These are phyloP conservation scores for Pseudomonodictys pantanalensis DNA, from an alignment of 495 filamentous ascomycete genomes.

Conservation along the genomic window DNA sequence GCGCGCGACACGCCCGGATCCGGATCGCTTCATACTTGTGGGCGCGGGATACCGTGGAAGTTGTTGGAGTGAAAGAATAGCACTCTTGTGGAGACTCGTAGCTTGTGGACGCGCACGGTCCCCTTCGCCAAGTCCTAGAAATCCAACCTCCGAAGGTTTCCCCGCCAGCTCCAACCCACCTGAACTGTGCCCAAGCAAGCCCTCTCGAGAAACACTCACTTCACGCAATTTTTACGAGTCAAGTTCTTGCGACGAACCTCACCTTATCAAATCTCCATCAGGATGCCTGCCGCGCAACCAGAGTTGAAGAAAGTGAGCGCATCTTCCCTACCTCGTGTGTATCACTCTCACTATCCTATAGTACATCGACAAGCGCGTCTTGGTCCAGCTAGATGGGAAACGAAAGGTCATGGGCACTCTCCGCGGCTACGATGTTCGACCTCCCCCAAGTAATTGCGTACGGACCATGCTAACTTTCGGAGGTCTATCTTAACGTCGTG, in stretches of 20 bases:
- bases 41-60: not conserved
- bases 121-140: not conserved
- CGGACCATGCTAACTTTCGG: constrained; percentile 3
- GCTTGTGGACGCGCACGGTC: not conserved
- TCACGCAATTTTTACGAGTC: too few relatives aligned
- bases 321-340: not conserved
- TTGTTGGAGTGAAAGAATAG: not conserved
- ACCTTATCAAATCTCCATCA: constrained; percentile 37
- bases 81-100: too few relatives aligned
- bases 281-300: constrained; percentile 97
- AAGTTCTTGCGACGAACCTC: too few relatives aligned
- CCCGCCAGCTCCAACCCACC: not conserved
- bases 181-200: not conserved
- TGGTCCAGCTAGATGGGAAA: constrained; percentile 95
- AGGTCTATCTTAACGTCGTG: constrained; percentile 99
- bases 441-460: not conserved
- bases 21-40: constrained; percentile 59
- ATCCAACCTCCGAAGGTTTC: not conserved
- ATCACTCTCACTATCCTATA: constrained; percentile 39
- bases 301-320: constrained; percentile 91
- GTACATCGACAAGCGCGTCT: constrained; percentile 99
- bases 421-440: constrained; percentile 84
- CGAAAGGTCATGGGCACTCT: constrained; percentile 94
- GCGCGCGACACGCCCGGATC: constrained; percentile 66
- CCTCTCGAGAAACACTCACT: not conserved